phyloP scores from a whole-genome alignment of 2,329 filamentous ascomycete genomes.

The Rutstroemia sp. region DNA sequence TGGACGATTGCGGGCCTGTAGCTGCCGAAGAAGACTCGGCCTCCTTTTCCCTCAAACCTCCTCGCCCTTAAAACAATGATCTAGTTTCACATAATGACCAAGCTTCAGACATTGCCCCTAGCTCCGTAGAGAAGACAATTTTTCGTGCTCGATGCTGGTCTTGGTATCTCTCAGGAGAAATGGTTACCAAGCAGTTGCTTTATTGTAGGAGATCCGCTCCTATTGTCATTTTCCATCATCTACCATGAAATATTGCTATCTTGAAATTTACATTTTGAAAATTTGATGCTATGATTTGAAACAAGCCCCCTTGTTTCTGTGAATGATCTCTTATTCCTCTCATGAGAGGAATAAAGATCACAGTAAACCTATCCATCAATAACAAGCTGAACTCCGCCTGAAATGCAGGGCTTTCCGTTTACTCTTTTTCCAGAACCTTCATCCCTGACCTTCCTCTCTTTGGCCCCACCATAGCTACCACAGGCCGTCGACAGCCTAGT shows the following conservation, averaged over 20 bases:
- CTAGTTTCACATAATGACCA: too few species aligned
- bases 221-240: background rate
- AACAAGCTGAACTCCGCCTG: conserved; percentile 8
- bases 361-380: background rate
- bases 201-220: background rate
- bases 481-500: conserved; percentile 69
- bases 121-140: background rate
- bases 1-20: too few species aligned
- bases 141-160: background rate
- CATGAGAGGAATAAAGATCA: conserved; percentile 1
- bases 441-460: conserved; percentile 13
- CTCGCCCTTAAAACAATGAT: too few species aligned
- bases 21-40: too few species aligned
- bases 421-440: conserved; percentile 16
- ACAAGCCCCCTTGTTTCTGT: background rate
- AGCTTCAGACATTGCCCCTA: too few species aligned
- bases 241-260: background rate
- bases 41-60: too few species aligned
- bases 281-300: conserved; percentile 8
- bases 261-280: conserved; percentile 12
- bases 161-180: too few species aligned
- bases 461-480: conserved; percentile 4
- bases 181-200: too few species aligned
- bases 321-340: background rate
- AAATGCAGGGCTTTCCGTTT: conserved; percentile 8